phyloP scores from a whole-genome alignment of 805 yeast species.

The Nakazawaea holstii region DNA sequence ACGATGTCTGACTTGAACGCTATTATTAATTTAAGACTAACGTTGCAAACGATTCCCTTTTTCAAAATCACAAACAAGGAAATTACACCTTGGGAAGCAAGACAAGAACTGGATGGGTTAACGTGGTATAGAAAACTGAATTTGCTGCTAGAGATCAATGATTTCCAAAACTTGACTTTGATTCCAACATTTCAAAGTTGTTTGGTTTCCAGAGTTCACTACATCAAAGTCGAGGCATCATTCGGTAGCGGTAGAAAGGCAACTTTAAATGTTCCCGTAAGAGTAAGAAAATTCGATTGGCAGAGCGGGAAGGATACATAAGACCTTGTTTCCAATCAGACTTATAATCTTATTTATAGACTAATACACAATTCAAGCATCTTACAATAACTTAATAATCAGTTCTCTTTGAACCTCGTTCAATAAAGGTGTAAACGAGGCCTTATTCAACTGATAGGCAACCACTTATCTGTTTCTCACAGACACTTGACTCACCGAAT shows the following conservation, averaged over 20 bases:
- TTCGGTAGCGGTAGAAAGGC: constrained; percentile 1
- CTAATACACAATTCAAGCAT: too few species aligned
- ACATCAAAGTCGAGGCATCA: constrained; percentile 17
- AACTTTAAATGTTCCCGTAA: constrained; percentile 8
- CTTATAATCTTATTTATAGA: too few species aligned
- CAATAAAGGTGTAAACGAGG: too few species aligned
- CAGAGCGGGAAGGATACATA: not conserved
- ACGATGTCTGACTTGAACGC: constrained; percentile 25
- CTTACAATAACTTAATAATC: too few species aligned
- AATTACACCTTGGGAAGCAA: not conserved
- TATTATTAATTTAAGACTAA: constrained; percentile 14
- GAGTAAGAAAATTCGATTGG: constrained; percentile 14
- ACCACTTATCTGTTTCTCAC: too few species aligned
- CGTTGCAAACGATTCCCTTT: constrained; percentile 9
- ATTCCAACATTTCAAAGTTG: constrained; percentile 63
- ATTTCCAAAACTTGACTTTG: constrained; percentile 42
- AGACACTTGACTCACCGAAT: too few species aligned
- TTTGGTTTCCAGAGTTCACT: constrained; percentile 52
- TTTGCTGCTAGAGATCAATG: constrained; percentile 35
- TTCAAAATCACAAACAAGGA: constrained; percentile 6
- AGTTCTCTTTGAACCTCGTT: too few species aligned
- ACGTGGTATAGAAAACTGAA: constrained; percentile 18
- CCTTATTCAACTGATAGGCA: too few species aligned
- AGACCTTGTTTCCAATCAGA: not conserved
- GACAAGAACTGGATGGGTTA: not conserved